These are phyloP conservation scores for Tylopilus balloui DNA, from an alignment of 768 basidiomycete species.

Conservation along the genomic window DNA sequence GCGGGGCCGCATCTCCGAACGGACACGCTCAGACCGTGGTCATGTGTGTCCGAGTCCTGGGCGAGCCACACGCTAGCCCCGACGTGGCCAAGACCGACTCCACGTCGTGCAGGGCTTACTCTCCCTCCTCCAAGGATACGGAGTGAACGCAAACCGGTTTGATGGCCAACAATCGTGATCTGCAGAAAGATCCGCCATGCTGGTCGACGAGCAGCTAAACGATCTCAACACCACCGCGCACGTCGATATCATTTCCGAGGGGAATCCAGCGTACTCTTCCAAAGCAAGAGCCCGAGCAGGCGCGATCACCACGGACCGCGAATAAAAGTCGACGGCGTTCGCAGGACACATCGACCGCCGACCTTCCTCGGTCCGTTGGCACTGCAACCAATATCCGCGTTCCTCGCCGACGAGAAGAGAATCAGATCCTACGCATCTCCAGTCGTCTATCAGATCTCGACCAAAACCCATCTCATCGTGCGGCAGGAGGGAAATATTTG, in stretches of 20 bases:
- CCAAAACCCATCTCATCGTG: not conserved
- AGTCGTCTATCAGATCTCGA: conserved; percentile 4
- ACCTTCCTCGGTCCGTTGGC: not conserved
- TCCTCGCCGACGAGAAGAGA: conserved; percentile 8
- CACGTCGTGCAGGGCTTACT: no score
- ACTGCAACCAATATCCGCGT: conserved; percentile 11
- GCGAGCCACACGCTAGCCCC: no score
- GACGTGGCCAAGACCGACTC: no score
- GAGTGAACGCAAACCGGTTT: no score
- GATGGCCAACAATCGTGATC: not conserved
- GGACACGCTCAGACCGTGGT: no score
- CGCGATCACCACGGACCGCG: conserved; percentile 15
- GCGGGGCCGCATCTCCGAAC: no score
- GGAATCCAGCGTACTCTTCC: not conserved
- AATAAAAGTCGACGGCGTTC: conserved; percentile 12
- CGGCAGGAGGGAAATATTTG: no score
- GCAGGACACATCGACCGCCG: not conserved
- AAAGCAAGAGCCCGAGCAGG: not conserved
- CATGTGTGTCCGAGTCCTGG: no score
- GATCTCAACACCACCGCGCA: no score
- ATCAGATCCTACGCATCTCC: not conserved
- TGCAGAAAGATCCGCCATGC: not conserved
- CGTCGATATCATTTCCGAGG: conserved; percentile 14
- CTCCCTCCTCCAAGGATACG: no score
- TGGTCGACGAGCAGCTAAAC: no score